Base-by-base conservation (phyloP, 768 basidiomycete species). In the Mycena latifolia region DNA sequence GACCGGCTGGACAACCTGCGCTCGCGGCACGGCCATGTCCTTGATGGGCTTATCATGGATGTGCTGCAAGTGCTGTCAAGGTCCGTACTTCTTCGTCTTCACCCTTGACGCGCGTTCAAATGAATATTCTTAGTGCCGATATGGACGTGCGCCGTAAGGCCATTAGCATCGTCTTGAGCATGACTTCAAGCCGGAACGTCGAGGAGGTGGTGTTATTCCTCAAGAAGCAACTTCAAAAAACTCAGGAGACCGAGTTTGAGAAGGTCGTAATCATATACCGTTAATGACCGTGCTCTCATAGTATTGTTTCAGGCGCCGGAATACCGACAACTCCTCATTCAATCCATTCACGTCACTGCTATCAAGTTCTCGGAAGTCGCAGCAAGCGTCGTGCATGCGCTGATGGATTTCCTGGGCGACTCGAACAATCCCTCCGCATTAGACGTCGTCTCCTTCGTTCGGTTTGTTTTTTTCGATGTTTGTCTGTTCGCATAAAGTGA, bases 331-430 rank as follows among this genome's bases (percentile, higher is more conserved):
- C 86, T 99, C 1, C 87, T 99, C 70, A 98, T 99, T 70, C 96
- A 98, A 76, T 95, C 93, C 29, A 99, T 99, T 69, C 98, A 99
- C 76, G 87, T 98, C 55, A 95, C 93, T 71, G 96, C 98, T 4
- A 91, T 98, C 83, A 93, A 92, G 73, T 98, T 98, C 84, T 95
- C 95, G 6, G 97, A 99, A 76, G 93, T 99, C 18, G 97, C 98
- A 7, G 93, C 94, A 1, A 96, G 90, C 67, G 97, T 98, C 46
- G 95, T 99, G 0, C 93, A 98, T 70, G 93, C 93, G 0, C 82
- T 95, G 51, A 93, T 95, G 92, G 93, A 96, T 70, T 96, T 96
- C 89, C 85, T 99, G 45, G 92, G 95, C 27, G 96, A 98, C 78
- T 90, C 94, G 2, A 96, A 91, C 80, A 98, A 97, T 81, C 93